Conservation (phyloP, 306 rosid species). For the Quercus parvula region DNA sequence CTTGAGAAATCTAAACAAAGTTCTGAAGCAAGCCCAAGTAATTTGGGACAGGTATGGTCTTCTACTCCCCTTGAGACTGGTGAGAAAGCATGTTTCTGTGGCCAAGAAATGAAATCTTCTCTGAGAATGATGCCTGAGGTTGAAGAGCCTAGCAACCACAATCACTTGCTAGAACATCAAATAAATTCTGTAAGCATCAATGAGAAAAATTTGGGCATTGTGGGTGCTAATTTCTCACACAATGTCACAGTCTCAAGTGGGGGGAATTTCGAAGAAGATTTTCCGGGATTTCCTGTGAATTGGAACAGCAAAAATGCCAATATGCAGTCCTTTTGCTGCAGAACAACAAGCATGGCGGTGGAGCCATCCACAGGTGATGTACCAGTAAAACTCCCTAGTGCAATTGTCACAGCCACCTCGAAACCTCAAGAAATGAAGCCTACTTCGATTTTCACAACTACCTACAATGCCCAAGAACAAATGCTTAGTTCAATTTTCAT, state of each 20-base stretch:
- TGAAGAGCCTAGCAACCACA: not conserved
- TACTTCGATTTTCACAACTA: not conserved
- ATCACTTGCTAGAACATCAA: not conserved
- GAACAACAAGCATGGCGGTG: not conserved
- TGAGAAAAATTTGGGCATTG: not conserved
- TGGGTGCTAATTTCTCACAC: not conserved
- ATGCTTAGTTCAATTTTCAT: constrained; percentile 12
- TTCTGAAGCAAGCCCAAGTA: not conserved
- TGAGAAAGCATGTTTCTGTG: not conserved
- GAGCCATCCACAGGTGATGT: not conserved
- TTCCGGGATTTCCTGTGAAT: constrained; percentile 27
- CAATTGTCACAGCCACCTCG: not conserved
- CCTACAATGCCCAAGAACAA: not conserved
- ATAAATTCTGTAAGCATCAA: not conserved
- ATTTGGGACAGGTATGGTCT: not conserved
- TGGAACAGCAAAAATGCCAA: constrained; percentile 6
- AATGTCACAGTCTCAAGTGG: not conserved
- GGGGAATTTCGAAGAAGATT: constrained; percentile 22
- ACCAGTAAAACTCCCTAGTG: not conserved
- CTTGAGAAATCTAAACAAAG: not conserved
- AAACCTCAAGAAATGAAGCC: not conserved
- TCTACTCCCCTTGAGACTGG: not conserved
- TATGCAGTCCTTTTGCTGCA: constrained; percentile 1
- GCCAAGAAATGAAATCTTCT: not conserved
- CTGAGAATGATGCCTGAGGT: constrained; percentile 2